phyloP scores from a whole-genome alignment of 129 eudicot species.

The Helianthus tuberosus region DNA sequence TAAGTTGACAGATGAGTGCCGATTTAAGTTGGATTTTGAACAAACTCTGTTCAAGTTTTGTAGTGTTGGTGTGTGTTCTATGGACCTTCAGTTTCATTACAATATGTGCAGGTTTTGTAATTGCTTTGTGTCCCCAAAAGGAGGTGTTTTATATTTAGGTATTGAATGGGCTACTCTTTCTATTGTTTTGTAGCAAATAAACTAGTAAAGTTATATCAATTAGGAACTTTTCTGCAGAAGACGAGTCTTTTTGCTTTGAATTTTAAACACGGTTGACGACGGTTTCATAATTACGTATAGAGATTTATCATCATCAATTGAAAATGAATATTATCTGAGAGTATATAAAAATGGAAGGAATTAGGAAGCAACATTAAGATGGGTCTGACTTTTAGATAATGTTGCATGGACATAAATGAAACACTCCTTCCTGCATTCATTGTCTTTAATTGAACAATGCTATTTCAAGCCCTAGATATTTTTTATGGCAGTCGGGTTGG shows the following conservation, averaged over 20 bases:
- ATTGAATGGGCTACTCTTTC: not conserved
- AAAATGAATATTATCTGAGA: not conserved
- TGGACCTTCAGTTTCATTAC: not conserved
- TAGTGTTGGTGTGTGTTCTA: not conserved
- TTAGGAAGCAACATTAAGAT: not conserved
- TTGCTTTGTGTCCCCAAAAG: too few species aligned
- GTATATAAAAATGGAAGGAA: too few species aligned
- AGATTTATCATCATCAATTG: not conserved
- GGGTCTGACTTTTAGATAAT: not conserved
- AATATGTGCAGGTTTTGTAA: not conserved
- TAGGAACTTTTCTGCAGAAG: not conserved
- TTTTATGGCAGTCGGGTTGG: not conserved
- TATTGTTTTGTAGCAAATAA: not conserved
- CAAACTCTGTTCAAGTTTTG: not conserved
- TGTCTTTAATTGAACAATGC: not conserved
- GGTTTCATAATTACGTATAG: not conserved
- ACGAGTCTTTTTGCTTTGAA: too few species aligned
- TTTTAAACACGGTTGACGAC: not conserved
- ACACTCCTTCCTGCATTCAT: not conserved
- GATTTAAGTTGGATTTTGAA: not conserved
- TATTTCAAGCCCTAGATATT: not conserved
- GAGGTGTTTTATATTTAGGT: not conserved
- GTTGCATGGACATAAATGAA: not conserved
- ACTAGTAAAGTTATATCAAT: not conserved
- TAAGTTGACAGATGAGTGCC: not conserved